A percentile compares a stretch with the other conserved stretches of the same genome.
phyloP scores from a whole-genome alignment of 2,329 filamentous ascomycete genomes.

The Diplodia seriata region DNA sequence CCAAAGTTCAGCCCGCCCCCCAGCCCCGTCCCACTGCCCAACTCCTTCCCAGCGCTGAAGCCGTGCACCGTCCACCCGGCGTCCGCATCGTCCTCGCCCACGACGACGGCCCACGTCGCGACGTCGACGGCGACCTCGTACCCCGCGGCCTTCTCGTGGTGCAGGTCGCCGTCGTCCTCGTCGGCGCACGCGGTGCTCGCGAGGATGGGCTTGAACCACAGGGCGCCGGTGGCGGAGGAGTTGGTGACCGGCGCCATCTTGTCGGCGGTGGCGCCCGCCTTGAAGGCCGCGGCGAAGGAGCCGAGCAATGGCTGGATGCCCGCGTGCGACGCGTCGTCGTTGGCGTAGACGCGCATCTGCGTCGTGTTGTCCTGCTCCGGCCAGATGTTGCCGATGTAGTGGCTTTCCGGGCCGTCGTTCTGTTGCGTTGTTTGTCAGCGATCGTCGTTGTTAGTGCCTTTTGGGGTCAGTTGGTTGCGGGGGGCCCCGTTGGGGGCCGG shows the following conservation, averaged over 20 bases:
- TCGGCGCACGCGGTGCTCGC: not conserved
- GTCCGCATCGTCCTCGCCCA: not conserved
- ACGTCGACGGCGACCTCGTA: slow-evolving; percentile 13
- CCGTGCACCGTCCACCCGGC: not conserved
- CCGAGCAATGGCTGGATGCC: slow-evolving; percentile 47
- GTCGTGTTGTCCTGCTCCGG: slow-evolving; percentile 42
- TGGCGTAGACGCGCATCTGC: slow-evolving; percentile 39
- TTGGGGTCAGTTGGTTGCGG: no score
- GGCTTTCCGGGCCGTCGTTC: slow-evolving; percentile 48
- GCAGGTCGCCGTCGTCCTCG: slow-evolving; percentile 7
- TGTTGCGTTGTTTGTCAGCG: not conserved
- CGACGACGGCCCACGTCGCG: slow-evolving; percentile 10
- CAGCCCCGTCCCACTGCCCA: not conserved
- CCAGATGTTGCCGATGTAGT: slow-evolving; percentile 49
- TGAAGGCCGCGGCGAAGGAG: slow-evolving; percentile 48
- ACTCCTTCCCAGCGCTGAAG: not conserved
- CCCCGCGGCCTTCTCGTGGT: slow-evolving; percentile 11
- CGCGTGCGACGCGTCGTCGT: slow-evolving; percentile 40
- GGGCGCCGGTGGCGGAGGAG: not conserved
- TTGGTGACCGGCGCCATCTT: not conserved
- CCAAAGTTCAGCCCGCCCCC: not conserved
- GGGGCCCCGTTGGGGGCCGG: no score
- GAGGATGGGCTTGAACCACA: slow-evolving; percentile 20
- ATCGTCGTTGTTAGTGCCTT: not conserved
- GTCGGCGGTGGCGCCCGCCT: slow-evolving; percentile 33